phyloP scores from a whole-genome alignment of 1,139 yeast genomes.

The Citeromyces hawaiiensis region DNA sequence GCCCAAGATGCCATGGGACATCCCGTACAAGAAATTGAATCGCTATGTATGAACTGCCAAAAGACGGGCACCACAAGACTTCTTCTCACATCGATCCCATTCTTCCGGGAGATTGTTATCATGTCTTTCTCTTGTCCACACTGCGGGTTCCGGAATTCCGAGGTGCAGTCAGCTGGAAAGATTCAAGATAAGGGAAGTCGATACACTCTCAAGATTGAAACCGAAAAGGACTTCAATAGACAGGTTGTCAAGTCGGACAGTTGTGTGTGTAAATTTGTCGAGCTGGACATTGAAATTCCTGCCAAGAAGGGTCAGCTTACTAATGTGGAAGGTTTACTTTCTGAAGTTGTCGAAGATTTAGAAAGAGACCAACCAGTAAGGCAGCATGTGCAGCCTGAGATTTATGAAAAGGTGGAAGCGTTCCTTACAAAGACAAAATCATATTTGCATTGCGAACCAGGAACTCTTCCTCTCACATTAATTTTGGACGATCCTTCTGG shows the following conservation, averaged over 20 bases:
- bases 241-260: conserved; percentile 89
- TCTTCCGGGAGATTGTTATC: conserved; percentile 77
- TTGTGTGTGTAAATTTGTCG: conserved; percentile 70
- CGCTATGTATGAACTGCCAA: conserved; percentile 93
- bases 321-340: conserved; percentile 77
- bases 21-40: conserved; percentile 90
- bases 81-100: conserved; percentile 82
- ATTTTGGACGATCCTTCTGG: conserved; percentile 92
- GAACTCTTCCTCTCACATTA: conserved; percentile 66
- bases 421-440: conserved; percentile 49
- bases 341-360: conserved; percentile 78
- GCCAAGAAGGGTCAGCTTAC: conserved; percentile 90
- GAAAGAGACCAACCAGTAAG: conserved; percentile 72
- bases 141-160: conserved; percentile 84
- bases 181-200: conserved; percentile 81
- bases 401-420: conserved; percentile 59
- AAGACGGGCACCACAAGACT: conserved; percentile 74
- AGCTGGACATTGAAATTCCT: conserved; percentile 89
- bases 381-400: conserved; percentile 55
- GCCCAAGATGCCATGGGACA: conserved; percentile 84
- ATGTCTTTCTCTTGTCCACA: conserved; percentile 97
- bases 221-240: conserved; percentile 66
- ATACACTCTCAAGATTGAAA: conserved; percentile 59
- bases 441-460: conserved; percentile 50
- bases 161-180: conserved; percentile 86